Conservation (phyloP, 75 land plant genomes). For the Cupressus sempervirens region DNA sequence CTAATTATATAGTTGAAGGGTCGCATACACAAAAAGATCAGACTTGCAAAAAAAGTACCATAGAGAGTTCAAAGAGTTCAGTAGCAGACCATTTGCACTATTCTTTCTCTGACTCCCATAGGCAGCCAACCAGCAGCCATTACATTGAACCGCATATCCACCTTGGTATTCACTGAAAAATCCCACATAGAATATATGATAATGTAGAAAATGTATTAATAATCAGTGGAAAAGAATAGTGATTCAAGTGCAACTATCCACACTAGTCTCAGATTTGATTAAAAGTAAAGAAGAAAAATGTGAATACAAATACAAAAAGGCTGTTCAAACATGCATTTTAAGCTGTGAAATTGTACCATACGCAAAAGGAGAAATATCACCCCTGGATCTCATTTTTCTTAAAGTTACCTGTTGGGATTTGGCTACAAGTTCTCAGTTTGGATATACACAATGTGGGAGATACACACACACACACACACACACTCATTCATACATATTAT, state of each 20-base stretch:
- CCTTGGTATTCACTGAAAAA: constrained; percentile 87
- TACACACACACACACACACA: too few species aligned
- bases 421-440: too few species aligned
- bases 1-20: neutral
- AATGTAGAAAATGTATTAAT: neutral
- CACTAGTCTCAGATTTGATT: neutral
- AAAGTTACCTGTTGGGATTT: too few species aligned
- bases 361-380: neutral
- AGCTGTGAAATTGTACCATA: neutral
- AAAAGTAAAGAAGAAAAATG: neutral
- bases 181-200: neutral
- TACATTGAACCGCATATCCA: constrained; percentile 99
- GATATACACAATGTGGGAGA: too few species aligned
- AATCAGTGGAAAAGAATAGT: neutral
- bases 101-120: constrained; percentile 59
- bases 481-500: too few species aligned
- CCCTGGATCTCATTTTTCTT: neutral
- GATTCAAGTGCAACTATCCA: neutral
- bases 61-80: constrained; percentile 3
- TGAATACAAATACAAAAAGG: neutral
- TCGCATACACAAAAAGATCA: neutral
- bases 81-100: constrained; percentile 66
- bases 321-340: neutral
- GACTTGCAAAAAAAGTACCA: neutral
- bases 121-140: constrained; percentile 85